Conservation (phyloP, 108 stramenopile species). For the Cyclotella kingstonii region DNA sequence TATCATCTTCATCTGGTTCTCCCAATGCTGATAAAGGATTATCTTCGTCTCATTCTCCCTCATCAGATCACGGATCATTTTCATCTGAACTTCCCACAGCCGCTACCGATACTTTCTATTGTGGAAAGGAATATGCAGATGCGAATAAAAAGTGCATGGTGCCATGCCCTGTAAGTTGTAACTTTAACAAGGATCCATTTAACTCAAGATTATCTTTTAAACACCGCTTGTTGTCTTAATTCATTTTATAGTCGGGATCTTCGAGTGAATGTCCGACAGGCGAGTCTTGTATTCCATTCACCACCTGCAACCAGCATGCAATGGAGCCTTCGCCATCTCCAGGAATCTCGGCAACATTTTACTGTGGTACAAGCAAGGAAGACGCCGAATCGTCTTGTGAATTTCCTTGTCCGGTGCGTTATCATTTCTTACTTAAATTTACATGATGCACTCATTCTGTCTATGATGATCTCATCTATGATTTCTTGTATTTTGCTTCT, state of each 20-base stretch:
- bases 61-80: no score
- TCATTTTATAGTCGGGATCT: slow-evolving; percentile 53
- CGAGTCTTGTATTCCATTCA: slow-evolving; percentile 56
- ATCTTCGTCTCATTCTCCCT: not conserved
- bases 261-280: slow-evolving; percentile 67
- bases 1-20: no score
- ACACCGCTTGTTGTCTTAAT: no score
- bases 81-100: slow-evolving; percentile 19
- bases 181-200: no score
- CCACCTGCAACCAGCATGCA: slow-evolving; percentile 22
- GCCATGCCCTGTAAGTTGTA: no score
- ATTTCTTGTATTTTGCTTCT: no score
- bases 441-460: no score
- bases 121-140: slow-evolving; percentile 78
- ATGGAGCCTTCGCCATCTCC: slow-evolving; percentile 3
- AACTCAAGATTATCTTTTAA: no score
- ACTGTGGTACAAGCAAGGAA: slow-evolving; percentile 36
- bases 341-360: slow-evolving; percentile 28
- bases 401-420: slow-evolving; percentile 23
- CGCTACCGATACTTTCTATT: slow-evolving; percentile 42
- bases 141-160: slow-evolving; percentile 60
- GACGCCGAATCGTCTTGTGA: slow-evolving; percentile 37
- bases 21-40: no score
- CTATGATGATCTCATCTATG: no score
- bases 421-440: not conserved